phyloP scores from a whole-genome alignment of 345 rosid genomes.

The Pistacia vera region DNA sequence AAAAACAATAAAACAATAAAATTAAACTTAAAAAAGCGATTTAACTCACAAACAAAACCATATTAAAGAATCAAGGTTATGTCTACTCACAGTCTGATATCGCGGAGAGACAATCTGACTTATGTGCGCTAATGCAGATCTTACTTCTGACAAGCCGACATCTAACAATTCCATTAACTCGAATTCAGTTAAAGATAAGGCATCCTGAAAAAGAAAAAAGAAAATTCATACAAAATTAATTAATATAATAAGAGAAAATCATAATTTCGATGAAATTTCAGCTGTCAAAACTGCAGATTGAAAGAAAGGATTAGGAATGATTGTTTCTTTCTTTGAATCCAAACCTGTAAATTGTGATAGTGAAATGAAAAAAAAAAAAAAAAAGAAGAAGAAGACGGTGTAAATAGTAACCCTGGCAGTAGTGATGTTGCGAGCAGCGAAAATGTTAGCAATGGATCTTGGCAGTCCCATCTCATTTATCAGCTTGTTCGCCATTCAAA shows the following conservation, averaged over 20 bases:
- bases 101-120: conserved; percentile 67
- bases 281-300: not conserved
- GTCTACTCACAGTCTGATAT: conserved; percentile 49
- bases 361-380: too few species aligned
- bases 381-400: not conserved
- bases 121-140: conserved; percentile 55
- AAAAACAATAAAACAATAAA: too few species aligned
- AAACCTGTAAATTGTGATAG: too few species aligned
- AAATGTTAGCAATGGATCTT: conserved; percentile 51
- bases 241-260: not conserved
- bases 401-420: conserved; percentile 56
- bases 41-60: not conserved
- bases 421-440: conserved; percentile 73
- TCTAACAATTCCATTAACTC: conserved; percentile 75
- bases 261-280: not conserved
- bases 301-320: not conserved
- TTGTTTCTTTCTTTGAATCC: too few species aligned
- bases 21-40: too few species aligned
- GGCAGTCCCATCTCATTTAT: conserved; percentile 68
- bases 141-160: conserved; percentile 56
- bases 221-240: not conserved
- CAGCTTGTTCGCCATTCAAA: conserved; percentile 64
- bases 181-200: conserved; percentile 68
- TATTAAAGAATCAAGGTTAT: not conserved
- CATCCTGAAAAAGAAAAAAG: conserved; percentile 45